Evolutionary conservation across 352 stramenopile genomes (phyloP).

Genomic region (Globisporangium recalcitrans): DNA sequence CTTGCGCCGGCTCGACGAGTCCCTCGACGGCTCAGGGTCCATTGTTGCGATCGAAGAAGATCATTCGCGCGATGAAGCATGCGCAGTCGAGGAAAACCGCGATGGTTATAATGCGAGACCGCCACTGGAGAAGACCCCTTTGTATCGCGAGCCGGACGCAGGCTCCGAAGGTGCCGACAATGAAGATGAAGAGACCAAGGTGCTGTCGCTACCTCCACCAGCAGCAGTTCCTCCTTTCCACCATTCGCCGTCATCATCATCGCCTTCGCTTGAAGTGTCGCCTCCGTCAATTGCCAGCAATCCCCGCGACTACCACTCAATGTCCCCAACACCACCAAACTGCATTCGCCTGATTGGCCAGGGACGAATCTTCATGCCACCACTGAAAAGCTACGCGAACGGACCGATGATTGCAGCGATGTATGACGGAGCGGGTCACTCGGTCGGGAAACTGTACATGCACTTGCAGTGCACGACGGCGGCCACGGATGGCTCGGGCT

Average conservation of each 20-base stretch:
- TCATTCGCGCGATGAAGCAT: background rate
- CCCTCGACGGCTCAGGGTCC: conserved; percentile 21
- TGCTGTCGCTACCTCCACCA: conserved; percentile 3
- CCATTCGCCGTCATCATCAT: background rate
- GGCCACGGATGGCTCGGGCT: background rate
- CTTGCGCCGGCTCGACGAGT: conserved; percentile 41
- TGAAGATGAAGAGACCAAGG: background rate
- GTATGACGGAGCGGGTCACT: conserved; percentile 15
- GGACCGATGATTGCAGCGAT: conserved; percentile 16
- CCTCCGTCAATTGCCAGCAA: background rate
- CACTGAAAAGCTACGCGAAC: conserved; percentile 13
- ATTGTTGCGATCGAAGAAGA: background rate
- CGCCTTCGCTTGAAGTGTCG: background rate
- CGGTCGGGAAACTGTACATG: conserved; percentile 22
- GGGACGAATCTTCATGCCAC: conserved; percentile 25
- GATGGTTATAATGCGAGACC: too few relatives aligned
- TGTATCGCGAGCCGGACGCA: conserved; percentile 17
- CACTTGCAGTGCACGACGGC: conserved; percentile 17
- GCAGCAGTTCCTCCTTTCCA: background rate
- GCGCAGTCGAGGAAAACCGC: too few relatives aligned
- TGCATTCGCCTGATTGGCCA: conserved; percentile 30
- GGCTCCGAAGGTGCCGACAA: conserved; percentile 10
- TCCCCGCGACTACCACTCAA: background rate
- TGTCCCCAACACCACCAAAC: background rate
- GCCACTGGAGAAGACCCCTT: conserved; percentile 13